These are phyloP conservation scores for Mucor circinelloides DNA, from an alignment of 371 early-diverging fungal species.

Conservation along the genomic window DNA sequence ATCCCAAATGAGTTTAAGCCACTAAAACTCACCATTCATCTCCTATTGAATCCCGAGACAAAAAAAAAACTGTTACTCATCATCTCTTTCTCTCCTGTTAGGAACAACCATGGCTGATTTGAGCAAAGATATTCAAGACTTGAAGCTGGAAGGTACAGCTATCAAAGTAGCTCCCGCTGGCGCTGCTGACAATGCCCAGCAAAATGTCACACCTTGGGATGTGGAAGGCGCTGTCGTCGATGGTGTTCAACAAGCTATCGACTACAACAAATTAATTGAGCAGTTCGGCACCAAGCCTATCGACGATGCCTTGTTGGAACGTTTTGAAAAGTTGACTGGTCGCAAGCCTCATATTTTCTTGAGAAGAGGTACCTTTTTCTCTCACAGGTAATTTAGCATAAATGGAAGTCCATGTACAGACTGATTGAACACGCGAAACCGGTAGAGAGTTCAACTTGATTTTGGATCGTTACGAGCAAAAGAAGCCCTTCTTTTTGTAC, in stretches of 20 bases:
- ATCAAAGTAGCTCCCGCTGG: slow-evolving; percentile 10
- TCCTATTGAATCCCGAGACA: background rate
- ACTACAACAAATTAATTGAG: slow-evolving; percentile 94
- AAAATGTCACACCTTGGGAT: slow-evolving; percentile 96
- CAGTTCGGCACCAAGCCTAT: slow-evolving; percentile 95
- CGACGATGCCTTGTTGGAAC: slow-evolving; percentile 74
- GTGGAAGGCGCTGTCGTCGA: slow-evolving; percentile 92
- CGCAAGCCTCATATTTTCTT: slow-evolving; percentile 86
- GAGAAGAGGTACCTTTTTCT: slow-evolving; percentile 96
- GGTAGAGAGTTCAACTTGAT: slow-evolving; percentile 88
- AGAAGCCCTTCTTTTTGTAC: slow-evolving; percentile 98
- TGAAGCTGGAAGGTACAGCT: slow-evolving; percentile 14
- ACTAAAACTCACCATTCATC: background rate
- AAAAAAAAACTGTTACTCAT: slow-evolving; percentile 6
- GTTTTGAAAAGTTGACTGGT: slow-evolving; percentile 88
- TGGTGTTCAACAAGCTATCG: slow-evolving; percentile 88
- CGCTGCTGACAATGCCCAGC: slow-evolving; percentile 31
- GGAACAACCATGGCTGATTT: slow-evolving; percentile 16
- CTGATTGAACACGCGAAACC: background rate
- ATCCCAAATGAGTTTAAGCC: slow-evolving; percentile 3
- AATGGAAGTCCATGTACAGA: too few species aligned
- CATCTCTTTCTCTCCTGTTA: background rate
- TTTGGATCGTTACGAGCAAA: slow-evolving; percentile 90
- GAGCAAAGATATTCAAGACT: slow-evolving; percentile 2
- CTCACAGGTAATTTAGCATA: slow-evolving; percentile 84